phyloP scores from a whole-genome alignment of 768 basidiomycete genomes.

The Mrakia blollopis region DNA sequence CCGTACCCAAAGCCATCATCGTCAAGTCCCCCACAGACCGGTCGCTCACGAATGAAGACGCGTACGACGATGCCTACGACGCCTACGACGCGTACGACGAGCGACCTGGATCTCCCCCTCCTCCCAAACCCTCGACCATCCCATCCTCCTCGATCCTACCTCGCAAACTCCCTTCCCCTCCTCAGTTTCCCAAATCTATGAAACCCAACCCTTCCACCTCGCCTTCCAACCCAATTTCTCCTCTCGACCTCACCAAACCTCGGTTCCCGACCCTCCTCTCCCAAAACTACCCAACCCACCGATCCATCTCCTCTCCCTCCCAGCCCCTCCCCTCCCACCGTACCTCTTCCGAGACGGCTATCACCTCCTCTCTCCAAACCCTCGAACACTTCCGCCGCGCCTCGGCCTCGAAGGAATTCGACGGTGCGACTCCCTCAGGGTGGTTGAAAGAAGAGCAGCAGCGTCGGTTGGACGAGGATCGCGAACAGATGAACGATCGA shows the following conservation, averaged over 20 bases:
- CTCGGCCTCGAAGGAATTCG: background rate
- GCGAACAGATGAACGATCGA: background rate
- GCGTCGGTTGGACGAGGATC: background rate
- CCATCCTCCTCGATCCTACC: background rate
- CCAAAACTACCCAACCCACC: background rate
- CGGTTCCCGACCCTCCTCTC: slow-evolving; percentile 2
- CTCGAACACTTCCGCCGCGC: background rate
- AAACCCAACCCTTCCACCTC: background rate
- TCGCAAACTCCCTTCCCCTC: background rate
- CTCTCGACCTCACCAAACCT: slow-evolving; percentile 9
- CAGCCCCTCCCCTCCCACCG: background rate
- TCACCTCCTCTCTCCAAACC: background rate
- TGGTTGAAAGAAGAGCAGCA: slow-evolving; percentile 2
- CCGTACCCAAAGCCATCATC: background rate
- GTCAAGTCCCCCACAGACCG: background rate
- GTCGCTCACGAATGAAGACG: background rate
- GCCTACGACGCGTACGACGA: slow-evolving; percentile 14
- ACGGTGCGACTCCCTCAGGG: background rate
- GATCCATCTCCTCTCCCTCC: background rate
- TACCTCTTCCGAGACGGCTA: background rate
- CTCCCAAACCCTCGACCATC: background rate
- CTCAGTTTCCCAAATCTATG: background rate
- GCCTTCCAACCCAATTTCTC: background rate
- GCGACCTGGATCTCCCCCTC: slow-evolving; percentile 1
- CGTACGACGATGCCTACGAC: slow-evolving; percentile 11